Conservation (phyloP, 768 basidiomycete genomes). For the Rhodotorula diobovata region DNA sequence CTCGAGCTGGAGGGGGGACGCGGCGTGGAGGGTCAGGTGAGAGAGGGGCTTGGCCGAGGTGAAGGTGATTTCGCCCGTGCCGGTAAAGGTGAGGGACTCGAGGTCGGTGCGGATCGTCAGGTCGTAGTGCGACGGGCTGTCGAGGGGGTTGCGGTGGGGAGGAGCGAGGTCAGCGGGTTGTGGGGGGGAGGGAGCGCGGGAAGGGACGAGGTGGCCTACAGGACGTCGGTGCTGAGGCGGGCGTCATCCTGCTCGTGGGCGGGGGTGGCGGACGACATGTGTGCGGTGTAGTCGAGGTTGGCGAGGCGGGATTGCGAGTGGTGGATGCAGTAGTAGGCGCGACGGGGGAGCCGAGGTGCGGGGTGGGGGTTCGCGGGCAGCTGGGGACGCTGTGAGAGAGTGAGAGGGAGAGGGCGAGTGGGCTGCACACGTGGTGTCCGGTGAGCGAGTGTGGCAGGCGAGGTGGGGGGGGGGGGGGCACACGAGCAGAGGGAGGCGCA, state of each 20-base stretch:
- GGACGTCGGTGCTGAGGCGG: slow-evolving; percentile 4
- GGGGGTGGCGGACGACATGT: background rate
- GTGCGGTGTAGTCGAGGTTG: slow-evolving; percentile 7
- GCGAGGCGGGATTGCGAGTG: slow-evolving; percentile 14
- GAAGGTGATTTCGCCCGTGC: slow-evolving; percentile 70
- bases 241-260: background rate
- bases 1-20: slow-evolving; percentile 57
- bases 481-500: too few species aligned
- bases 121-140: slow-evolving; percentile 60
- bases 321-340: slow-evolving; percentile 9
- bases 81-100: slow-evolving; percentile 66
- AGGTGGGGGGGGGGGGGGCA: too few species aligned
- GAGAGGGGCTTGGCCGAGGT: slow-evolving; percentile 63
- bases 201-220: background rate
- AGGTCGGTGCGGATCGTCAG: slow-evolving; percentile 77
- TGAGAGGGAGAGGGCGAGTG: background rate
- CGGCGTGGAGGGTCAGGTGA: slow-evolving; percentile 58
- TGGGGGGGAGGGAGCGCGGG: background rate
- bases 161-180: too few species aligned
- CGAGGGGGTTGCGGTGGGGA: background rate
- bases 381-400: background rate
- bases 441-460: too few species aligned
- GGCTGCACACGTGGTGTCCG: too few species aligned
- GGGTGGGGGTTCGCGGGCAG: too few species aligned
- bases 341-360: background rate